Percentiles rank a stretch among this genome's conserved stretches.
These are phyloP conservation scores for Albatrellus ellisii DNA, from an alignment of 768 basidiomycete genomes.

Conservation along the genomic window DNA sequence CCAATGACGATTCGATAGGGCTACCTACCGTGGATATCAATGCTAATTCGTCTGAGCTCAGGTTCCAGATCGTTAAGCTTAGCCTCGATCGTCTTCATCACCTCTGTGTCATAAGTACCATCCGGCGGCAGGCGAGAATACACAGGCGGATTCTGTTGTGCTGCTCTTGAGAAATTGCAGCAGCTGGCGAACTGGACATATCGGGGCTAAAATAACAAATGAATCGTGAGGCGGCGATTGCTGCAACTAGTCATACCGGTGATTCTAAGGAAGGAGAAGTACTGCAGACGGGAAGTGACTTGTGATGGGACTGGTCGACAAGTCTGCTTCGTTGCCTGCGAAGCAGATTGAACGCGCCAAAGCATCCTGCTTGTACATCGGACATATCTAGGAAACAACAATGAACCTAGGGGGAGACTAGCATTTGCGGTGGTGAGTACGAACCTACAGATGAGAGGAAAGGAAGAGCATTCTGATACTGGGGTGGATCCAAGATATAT, in stretches of 20 bases:
- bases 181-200: conserved; percentile 10
- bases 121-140: conserved; percentile 11
- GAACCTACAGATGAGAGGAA: too few relatives aligned
- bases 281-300: neutral
- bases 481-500: too few relatives aligned
- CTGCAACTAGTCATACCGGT: too few relatives aligned
- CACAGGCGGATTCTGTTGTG: conserved; percentile 12
- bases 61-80: conserved; percentile 37
- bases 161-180: conserved; percentile 9
- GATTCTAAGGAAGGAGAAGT: too few relatives aligned
- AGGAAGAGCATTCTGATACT: too few relatives aligned
- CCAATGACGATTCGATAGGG: neutral
- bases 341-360: conserved; percentile 3
- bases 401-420: too few relatives aligned
- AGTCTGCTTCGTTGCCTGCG: neutral
- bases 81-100: conserved; percentile 39
- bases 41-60: conserved; percentile 48
- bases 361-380: neutral
- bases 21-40: conserved; percentile 56
- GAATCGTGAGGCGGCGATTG: too few relatives aligned
- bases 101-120: conserved; percentile 18
- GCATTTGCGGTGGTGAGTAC: too few relatives aligned
- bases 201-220: conserved; percentile 11
- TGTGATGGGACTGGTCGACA: neutral
- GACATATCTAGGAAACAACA: neutral